A percentile compares a stretch with the other conserved stretches of the same genome.
Conservation (phyloP, 108 stramenopile species). For the Aurantiochytrium sp. region DNA sequence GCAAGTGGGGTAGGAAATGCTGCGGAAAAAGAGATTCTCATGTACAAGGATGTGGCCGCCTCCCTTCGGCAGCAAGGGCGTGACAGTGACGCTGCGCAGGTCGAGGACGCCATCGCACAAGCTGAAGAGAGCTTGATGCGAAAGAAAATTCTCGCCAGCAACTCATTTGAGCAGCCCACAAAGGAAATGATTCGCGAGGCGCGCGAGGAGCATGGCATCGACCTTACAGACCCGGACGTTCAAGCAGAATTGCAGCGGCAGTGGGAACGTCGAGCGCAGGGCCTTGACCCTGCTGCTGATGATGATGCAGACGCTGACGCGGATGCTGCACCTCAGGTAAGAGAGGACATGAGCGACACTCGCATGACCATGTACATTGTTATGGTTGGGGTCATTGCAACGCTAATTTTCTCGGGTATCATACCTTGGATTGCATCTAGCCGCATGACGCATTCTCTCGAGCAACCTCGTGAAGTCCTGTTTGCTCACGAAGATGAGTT, state of each 20-base stretch:
- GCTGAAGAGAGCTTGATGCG: background rate
- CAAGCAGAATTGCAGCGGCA: background rate
- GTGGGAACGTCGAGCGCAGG: background rate
- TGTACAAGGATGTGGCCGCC: background rate
- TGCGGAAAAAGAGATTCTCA: background rate
- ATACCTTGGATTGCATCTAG: too few species aligned
- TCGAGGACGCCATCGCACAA: background rate
- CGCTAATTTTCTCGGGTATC: too few species aligned
- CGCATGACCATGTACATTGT: background rate
- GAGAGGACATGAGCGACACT: background rate
- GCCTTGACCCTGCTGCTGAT: background rate
- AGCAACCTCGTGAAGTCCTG: too few species aligned
- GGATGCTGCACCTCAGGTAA: background rate
- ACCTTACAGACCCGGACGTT: background rate
- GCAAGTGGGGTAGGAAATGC: background rate
- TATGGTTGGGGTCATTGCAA: background rate
- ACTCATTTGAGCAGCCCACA: background rate
- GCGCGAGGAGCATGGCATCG: background rate
- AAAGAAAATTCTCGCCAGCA: background rate
- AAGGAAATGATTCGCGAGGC: background rate
- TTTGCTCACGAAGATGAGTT: too few species aligned
- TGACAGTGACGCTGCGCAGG: background rate
- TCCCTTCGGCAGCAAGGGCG: background rate
- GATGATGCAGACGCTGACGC: background rate
- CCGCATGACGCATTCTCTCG: too few species aligned